Conservation (phyloP, 2,329 filamentous ascomycete genomes). For the Alternaria dauci region DNA sequence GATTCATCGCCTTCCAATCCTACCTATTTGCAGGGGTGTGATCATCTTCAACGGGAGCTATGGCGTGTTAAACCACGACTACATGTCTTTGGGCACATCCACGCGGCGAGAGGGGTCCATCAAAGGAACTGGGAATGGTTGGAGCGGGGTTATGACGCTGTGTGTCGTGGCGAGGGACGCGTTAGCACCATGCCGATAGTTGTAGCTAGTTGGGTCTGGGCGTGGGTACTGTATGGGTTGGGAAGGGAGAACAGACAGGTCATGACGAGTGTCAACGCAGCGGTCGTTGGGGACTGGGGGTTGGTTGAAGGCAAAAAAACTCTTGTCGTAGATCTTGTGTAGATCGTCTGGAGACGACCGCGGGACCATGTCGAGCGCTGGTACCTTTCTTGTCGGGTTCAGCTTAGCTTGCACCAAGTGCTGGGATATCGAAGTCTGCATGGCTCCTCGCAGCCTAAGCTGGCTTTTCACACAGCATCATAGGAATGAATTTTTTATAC, state of each 20-base stretch:
- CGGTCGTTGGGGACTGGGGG: constrained; percentile 4
- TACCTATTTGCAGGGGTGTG: constrained; percentile 64
- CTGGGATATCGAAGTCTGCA: neutral
- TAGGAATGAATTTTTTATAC: neutral
- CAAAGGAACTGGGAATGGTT: constrained; percentile 73
- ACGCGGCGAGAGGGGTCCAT: constrained; percentile 74
- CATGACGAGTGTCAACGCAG: constrained; percentile 23
- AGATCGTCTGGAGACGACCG: neutral
- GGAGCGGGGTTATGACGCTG: constrained; percentile 72
- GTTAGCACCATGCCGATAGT: constrained; percentile 24
- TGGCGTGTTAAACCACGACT: constrained; percentile 74
- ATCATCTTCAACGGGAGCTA: constrained; percentile 71
- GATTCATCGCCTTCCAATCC: constrained; percentile 55
- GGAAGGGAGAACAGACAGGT: constrained; percentile 3
- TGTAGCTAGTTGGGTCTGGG: constrained; percentile 5
- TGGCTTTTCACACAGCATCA: neutral
- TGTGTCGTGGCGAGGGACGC: constrained; percentile 34
- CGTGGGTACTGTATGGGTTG: constrained; percentile 8
- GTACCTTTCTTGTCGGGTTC: neutral
- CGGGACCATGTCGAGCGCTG: neutral
- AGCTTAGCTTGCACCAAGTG: neutral
- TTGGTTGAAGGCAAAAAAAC: neutral
- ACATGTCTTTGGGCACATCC: constrained; percentile 85
- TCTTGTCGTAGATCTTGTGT: constrained; percentile 5
- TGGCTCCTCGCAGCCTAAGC: neutral